Evolutionary conservation across 352 stramenopile genomes (phyloP).

Genomic region (Globisporangium cystogenes): DNA sequence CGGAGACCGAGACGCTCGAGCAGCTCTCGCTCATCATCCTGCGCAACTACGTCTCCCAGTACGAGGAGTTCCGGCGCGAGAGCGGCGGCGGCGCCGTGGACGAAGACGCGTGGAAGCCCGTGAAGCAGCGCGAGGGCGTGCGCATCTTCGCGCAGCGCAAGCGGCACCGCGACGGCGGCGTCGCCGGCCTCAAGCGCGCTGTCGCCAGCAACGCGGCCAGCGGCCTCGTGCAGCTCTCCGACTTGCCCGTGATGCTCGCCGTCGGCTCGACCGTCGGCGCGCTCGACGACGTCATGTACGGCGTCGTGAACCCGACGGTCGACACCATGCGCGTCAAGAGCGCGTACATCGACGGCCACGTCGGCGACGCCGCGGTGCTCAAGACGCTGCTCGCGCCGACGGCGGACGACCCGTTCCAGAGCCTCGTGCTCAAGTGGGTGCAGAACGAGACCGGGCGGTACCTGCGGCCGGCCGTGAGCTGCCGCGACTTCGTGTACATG

Average conservation of each 20-base stretch:
- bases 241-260: slow-evolving; percentile 1
- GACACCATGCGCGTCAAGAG: slow-evolving; percentile 18
- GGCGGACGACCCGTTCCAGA: slow-evolving; percentile 8
- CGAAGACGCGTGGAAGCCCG: slow-evolving; percentile 18
- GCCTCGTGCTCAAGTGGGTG: slow-evolving; percentile 14
- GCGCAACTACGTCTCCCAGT: slow-evolving; percentile 18
- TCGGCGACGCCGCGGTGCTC: slow-evolving; percentile 10
- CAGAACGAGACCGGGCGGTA: slow-evolving; percentile 6
- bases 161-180: too few relatives aligned
- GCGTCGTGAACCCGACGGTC: slow-evolving; percentile 15
- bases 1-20: slow-evolving; percentile 19
- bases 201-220: too few relatives aligned
- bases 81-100: slow-evolving; percentile 23
- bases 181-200: too few relatives aligned
- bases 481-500: slow-evolving; percentile 17
- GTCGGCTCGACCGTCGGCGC: slow-evolving; percentile 12
- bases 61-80: slow-evolving; percentile 20
- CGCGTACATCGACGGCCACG: slow-evolving; percentile 16
- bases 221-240: too few relatives aligned
- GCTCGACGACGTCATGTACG: slow-evolving; percentile 23
- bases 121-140: slow-evolving; percentile 33
- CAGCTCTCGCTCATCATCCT: slow-evolving; percentile 22
- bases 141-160: slow-evolving; percentile 26
- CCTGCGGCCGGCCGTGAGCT: slow-evolving; percentile 1
- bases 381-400: slow-evolving; percentile 8